phyloP scores from a whole-genome alignment of 805 yeast species.

The Nakazawaea peltata region DNA sequence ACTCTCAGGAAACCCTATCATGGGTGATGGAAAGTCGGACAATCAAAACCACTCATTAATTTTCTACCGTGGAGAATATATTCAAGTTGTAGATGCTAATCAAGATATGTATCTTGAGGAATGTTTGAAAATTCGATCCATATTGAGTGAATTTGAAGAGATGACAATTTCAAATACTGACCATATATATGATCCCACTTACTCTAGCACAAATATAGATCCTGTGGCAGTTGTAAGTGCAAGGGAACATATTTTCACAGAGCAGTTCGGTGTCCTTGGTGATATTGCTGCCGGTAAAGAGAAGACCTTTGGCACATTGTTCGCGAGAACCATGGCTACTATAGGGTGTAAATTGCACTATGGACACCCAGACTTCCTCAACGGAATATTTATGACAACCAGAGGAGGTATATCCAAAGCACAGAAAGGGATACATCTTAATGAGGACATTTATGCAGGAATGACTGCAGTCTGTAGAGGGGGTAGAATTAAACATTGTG shows the following conservation, averaged over 20 bases:
- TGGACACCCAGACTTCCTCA: constrained; percentile 94
- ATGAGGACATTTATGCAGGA: constrained; percentile 95
- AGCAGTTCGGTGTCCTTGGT: constrained; percentile 85
- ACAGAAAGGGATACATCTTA: constrained; percentile 85
- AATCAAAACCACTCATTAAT: constrained; percentile 86
- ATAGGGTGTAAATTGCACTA: constrained; percentile 93
- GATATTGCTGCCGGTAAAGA: constrained; percentile 98
- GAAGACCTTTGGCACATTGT: constrained; percentile 92
- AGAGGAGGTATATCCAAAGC: constrained; percentile 96
- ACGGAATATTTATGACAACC: constrained; percentile 87
- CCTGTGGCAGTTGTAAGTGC: constrained; percentile 95
- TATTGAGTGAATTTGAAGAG: constrained; percentile 89
- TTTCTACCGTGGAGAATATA: constrained; percentile 88
- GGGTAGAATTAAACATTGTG: constrained; percentile 92
- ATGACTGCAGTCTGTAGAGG: constrained; percentile 86
- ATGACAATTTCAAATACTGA: constrained; percentile 38
- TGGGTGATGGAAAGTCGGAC: constrained; percentile 96
- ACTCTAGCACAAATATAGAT: constrained; percentile 27
- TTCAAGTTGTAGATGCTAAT: constrained; percentile 92
- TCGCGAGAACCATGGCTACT: constrained; percentile 88
- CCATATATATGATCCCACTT: constrained; percentile 50
- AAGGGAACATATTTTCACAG: constrained; percentile 90
- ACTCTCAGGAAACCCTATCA: constrained; percentile 87
- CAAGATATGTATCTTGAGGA: constrained; percentile 95
- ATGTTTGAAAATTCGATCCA: constrained; percentile 82